phyloP scores from a whole-genome alignment of 2,329 filamentous ascomycete genomes.

The Coniosporium tulheliwenetii region DNA sequence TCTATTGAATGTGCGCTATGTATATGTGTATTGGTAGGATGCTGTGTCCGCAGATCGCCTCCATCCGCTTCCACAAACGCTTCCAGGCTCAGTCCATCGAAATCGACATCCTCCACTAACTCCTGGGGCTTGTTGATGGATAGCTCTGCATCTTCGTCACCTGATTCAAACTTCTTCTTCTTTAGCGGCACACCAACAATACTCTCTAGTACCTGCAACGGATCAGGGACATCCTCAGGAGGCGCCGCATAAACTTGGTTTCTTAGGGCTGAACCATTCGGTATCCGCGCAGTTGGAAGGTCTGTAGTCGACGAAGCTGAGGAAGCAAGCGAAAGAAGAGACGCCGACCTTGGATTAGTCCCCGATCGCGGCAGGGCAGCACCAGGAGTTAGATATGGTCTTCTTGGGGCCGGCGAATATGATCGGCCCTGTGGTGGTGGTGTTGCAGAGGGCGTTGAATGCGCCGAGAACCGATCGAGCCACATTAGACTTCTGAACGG shows the following conservation, averaged over 20 bases:
- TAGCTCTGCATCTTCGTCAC: neutral
- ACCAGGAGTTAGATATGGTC: constrained; percentile 53
- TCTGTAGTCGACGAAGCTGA: constrained; percentile 65
- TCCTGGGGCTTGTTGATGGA: constrained; percentile 19
- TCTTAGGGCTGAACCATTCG: constrained; percentile 54
- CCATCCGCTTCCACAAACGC: constrained; percentile 37
- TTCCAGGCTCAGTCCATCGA: constrained; percentile 59
- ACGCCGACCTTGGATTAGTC: constrained; percentile 56
- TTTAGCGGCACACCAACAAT: constrained; percentile 34
- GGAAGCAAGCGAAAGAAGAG: constrained; percentile 56
- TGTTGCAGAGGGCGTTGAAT: constrained; percentile 48
- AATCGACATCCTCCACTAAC: constrained; percentile 56
- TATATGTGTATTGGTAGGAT: constrained; percentile 24
- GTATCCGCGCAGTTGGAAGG: constrained; percentile 45
- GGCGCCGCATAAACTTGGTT: constrained; percentile 34
- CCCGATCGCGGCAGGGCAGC: constrained; percentile 53
- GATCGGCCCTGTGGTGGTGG: constrained; percentile 47
- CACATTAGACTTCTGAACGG: constrained; percentile 43
- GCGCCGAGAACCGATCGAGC: constrained; percentile 72
- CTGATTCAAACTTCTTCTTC: constrained; percentile 7
- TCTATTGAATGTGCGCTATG: constrained; percentile 47
- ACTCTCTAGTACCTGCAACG: constrained; percentile 50
- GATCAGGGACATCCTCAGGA: constrained; percentile 46
- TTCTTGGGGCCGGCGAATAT: constrained; percentile 55
- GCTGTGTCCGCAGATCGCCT: constrained; percentile 10